phyloP scores from a whole-genome alignment of 306 rosid genomes.

The Acmispon strigosus region DNA sequence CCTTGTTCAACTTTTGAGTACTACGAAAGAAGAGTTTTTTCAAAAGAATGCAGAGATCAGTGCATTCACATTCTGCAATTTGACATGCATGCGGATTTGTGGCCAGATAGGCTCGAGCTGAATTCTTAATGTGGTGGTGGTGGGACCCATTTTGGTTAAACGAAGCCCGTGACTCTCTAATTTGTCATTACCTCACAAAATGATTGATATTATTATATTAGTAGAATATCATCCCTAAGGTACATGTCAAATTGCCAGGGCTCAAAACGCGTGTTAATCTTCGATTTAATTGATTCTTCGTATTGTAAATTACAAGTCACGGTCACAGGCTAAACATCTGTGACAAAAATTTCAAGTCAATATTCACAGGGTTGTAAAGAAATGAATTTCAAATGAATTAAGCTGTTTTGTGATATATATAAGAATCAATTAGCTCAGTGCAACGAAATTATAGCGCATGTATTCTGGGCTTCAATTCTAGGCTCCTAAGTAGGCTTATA shows the following conservation, averaged over 20 bases:
- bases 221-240: not conserved
- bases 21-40: too few relatives aligned
- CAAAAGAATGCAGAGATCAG: too few relatives aligned
- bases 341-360: not conserved
- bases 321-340: not conserved
- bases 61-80: too few relatives aligned
- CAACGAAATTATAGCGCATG: not conserved
- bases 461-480: too few relatives aligned
- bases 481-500: too few relatives aligned
- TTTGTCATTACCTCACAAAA: not conserved
- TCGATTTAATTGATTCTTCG: not conserved
- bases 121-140: not conserved
- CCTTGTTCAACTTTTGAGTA: too few relatives aligned
- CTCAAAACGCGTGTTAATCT: conserved; percentile 12
- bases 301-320: not conserved
- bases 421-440: too few relatives aligned
- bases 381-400: too few relatives aligned
- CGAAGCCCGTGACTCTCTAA: conserved; percentile 41
- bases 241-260: not conserved
- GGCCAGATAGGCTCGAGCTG: too few relatives aligned
- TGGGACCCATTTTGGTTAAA: conserved; percentile 12
- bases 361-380: too few relatives aligned
- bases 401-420: too few relatives aligned
- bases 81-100: too few relatives aligned
- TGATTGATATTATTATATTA: not conserved